These are phyloP conservation scores for Solanum dulcamara DNA, from an alignment of 257 asterid genomes.

Conservation along the genomic window DNA sequence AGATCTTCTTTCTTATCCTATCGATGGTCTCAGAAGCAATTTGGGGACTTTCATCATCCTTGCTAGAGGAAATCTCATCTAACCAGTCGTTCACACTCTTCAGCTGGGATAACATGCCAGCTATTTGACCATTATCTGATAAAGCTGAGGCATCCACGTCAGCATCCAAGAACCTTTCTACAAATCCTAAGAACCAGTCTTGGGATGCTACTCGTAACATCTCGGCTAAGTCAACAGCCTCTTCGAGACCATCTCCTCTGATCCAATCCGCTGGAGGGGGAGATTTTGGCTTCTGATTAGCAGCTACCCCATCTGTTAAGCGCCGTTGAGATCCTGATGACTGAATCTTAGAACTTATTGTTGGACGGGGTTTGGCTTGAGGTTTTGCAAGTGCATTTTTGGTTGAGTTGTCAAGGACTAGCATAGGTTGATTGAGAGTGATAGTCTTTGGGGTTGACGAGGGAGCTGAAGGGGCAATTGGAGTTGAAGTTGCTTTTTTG, in stretches of 20 bases:
- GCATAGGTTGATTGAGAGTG: slow-evolving; percentile 31
- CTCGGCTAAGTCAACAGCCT: slow-evolving; percentile 80
- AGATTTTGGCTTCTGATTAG: slow-evolving; percentile 31
- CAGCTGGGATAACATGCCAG: slow-evolving; percentile 86
- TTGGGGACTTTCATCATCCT: slow-evolving; percentile 52
- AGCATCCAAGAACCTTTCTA: slow-evolving; percentile 83
- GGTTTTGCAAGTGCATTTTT: slow-evolving; percentile 36
- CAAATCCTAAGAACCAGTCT: slow-evolving; percentile 90
- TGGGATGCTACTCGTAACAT: slow-evolving; percentile 59
- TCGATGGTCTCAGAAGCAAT: slow-evolving; percentile 57
- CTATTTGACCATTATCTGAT: slow-evolving; percentile 87
- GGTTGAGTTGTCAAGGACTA: slow-evolving; percentile 60
- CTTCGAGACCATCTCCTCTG: slow-evolving; percentile 76
- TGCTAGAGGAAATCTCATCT: slow-evolving; percentile 58
- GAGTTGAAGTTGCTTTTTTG: slow-evolving; percentile 36
- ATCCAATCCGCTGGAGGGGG: slow-evolving; percentile 69
- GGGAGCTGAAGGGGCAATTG: slow-evolving; percentile 18
- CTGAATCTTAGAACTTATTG: slow-evolving; percentile 33
- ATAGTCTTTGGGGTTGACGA: slow-evolving; percentile 26
- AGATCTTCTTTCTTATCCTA: slow-evolving; percentile 87
- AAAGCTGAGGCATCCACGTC: slow-evolving; percentile 67
- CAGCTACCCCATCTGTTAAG: slow-evolving; percentile 26
- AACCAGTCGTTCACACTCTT: slow-evolving; percentile 96
- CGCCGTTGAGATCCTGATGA: slow-evolving; percentile 36
- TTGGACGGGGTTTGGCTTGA: slow-evolving; percentile 33